Evolutionary conservation across 2,329 filamentous ascomycete genomes (phyloP).

Genomic region (Epichloe baconii): DNA sequence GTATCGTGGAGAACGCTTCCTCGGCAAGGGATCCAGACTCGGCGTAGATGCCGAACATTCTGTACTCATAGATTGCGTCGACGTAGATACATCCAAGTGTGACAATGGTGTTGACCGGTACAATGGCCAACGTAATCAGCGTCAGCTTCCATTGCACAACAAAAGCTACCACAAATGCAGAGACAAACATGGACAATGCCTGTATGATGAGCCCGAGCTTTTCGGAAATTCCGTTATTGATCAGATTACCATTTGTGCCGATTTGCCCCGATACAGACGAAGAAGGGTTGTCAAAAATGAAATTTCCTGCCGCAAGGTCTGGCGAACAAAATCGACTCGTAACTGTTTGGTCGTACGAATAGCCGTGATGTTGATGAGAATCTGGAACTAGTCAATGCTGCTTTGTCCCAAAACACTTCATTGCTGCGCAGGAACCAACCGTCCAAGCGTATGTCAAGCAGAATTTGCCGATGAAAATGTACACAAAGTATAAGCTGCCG

Average conservation of each 20-base stretch:
- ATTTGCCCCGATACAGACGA: conserved; percentile 33
- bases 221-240: conserved; percentile 31
- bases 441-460: conserved; percentile 40
- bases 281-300: conserved; percentile 35
- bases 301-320: conserved; percentile 35
- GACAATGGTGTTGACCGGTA: conserved; percentile 29
- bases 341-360: conserved; percentile 24
- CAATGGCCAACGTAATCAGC: conserved; percentile 30
- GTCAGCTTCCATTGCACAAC: conserved; percentile 28
- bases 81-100: conserved; percentile 23
- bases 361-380: conserved; percentile 23
- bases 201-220: conserved; percentile 30
- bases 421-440: conserved; percentile 19
- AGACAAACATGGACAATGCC: conserved; percentile 24
- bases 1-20: conserved; percentile 34
- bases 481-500: conserved; percentile 40
- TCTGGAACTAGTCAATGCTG: conserved; percentile 11
- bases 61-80: conserved; percentile 29
- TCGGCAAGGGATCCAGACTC: conserved; percentile 32
- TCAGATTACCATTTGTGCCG: conserved; percentile 34
- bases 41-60: conserved; percentile 30
- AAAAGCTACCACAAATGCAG: conserved; percentile 28
- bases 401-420: not conserved
- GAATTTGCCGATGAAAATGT: conserved; percentile 43
- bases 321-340: conserved; percentile 24